Evolutionary conservation across 2,329 filamentous ascomycete species (phyloP), one percentile per base, ranked within the genome.

Genomic region (Epichloe coenophiala): DNA sequence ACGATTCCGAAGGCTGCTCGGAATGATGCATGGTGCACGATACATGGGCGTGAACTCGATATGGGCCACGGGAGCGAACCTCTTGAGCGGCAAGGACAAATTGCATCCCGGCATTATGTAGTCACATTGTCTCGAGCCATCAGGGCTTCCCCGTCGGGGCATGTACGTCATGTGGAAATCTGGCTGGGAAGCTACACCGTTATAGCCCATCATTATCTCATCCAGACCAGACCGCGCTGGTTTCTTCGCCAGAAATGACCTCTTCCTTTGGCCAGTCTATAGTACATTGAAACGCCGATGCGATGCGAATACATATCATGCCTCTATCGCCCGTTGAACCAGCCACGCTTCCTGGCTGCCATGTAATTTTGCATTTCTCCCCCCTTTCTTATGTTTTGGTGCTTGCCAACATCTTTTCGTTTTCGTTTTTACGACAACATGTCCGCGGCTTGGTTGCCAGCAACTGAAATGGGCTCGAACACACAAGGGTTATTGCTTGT

Each of bases 261-360:
- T 51, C 19, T 3, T 51, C 50, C 44, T 53, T 19, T 21, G 7
- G 1, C 43, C 43, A 47, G 17, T 59, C 55, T 65, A 63, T 61
- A 59, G 58, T 64, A 63, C 62, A 65, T 58, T 51, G 53, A 37
- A 65, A 65, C 63, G 61, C 63, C 58, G 56, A 65, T 65, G 23
- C 23, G 23, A 31, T 31, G 63, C 62, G 60, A 56, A 55, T 50
- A 49, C 55, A 59, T 57, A 13, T 48, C 27, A 21, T 33, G 17
- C 41, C 36, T 52, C 50, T 37, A 37, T 45, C 37, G 23, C 17
- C 27, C 44, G 55, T 57, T 55, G 35, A 37, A 37, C 33, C 45
- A 31, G 21, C 39, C 50, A 43, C 38, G 31, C 41, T 40, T 40
- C 17, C 21, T 47, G 35, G 33, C 40, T 21, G n/a, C 43, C 42